phyloP scores from a whole-genome alignment of 2,329 filamentous ascomycete species.

The Fusarium sp. region DNA sequence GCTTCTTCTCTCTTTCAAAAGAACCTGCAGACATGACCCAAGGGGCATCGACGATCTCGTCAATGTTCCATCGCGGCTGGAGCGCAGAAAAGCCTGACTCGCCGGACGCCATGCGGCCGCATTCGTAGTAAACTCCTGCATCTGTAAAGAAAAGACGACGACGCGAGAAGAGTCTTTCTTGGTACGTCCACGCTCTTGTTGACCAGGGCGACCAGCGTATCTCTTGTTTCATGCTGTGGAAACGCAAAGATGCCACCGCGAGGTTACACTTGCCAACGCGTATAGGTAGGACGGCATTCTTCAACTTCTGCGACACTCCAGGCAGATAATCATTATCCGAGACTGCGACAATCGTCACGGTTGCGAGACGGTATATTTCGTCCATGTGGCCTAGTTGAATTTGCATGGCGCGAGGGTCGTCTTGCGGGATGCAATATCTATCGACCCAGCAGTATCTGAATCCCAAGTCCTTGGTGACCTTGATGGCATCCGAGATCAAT shows the following conservation, averaged over 20 bases:
- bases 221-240: neutral
- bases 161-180: neutral
- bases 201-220: neutral
- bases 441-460: too few relatives aligned
- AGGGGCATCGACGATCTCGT: neutral
- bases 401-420: too few relatives aligned
- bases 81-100: neutral
- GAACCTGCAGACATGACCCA: neutral
- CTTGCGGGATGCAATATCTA: too few relatives aligned
- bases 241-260: neutral
- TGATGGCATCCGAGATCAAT: too few relatives aligned
- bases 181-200: neutral
- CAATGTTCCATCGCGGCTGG: neutral
- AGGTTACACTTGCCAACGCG: too few relatives aligned
- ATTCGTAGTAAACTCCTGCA: neutral
- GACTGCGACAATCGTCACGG: too few relatives aligned
- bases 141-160: neutral
- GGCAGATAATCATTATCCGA: too few relatives aligned
- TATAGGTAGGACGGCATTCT: too few relatives aligned
- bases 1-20: neutral
- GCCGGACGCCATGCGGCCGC: neutral
- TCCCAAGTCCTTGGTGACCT: too few relatives aligned
- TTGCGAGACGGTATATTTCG: too few relatives aligned
- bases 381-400: too few relatives aligned
- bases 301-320: too few relatives aligned